phyloP scores from a whole-genome alignment of 1,139 yeast species.

The Candida mesenterica region DNA sequence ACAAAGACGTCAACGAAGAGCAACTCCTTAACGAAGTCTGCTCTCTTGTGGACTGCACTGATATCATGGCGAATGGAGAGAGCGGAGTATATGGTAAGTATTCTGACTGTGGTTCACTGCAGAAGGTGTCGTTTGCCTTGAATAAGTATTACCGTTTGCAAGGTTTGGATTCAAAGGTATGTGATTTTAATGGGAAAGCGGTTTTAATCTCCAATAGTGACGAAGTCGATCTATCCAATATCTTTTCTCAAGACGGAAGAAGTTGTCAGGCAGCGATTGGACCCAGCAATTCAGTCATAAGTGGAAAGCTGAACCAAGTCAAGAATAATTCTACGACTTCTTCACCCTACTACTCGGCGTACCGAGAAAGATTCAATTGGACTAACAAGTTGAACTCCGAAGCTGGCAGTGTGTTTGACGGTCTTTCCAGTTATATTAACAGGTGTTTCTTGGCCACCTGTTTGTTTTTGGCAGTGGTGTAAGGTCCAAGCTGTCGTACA shows the following conservation, averaged over 20 bases:
- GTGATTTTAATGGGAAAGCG: slow-evolving; percentile 42
- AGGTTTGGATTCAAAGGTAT: slow-evolving; percentile 24
- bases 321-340: no score
- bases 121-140: slow-evolving; percentile 52
- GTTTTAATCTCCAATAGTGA: slow-evolving; percentile 27
- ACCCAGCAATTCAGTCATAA: no score
- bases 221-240: slow-evolving; percentile 19
- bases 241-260: slow-evolving; percentile 29
- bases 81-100: slow-evolving; percentile 56
- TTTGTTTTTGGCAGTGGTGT: neutral
- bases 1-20: slow-evolving; percentile 28
- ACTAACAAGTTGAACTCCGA: slow-evolving; percentile 1
- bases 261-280: slow-evolving; percentile 19
- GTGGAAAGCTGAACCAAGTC: no score
- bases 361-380: neutral
- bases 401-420: neutral
- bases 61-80: slow-evolving; percentile 47
- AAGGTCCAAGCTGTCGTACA: no score
- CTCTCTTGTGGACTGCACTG: slow-evolving; percentile 48
- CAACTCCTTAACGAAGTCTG: slow-evolving; percentile 49
- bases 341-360: neutral
- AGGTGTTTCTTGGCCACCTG: neutral
- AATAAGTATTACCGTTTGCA: slow-evolving; percentile 43
- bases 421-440: neutral
- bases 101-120: slow-evolving; percentile 53